These are phyloP conservation scores for Pistacia integerrima DNA, from an alignment of 345 rosid genomes.

Conservation along the genomic window DNA sequence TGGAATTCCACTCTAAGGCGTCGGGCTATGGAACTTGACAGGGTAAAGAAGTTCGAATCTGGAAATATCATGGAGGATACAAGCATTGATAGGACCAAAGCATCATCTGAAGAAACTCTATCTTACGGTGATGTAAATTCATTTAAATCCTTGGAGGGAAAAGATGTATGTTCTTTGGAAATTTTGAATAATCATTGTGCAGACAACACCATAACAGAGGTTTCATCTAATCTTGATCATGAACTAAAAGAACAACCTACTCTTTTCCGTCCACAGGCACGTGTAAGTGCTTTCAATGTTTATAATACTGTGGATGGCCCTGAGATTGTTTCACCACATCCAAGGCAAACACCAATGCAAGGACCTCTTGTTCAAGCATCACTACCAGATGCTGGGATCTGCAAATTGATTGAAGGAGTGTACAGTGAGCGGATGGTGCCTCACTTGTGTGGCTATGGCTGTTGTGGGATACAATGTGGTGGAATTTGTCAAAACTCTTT, in stretches of 20 bases:
- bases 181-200: slow-evolving; percentile 40
- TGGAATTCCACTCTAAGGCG: slow-evolving; percentile 89
- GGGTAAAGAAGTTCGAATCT: slow-evolving; percentile 29
- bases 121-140: slow-evolving; percentile 70
- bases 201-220: slow-evolving; percentile 32
- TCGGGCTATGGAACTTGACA: slow-evolving; percentile 41
- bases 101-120: slow-evolving; percentile 75
- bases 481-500: slow-evolving; percentile 39
- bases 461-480: slow-evolving; percentile 42
- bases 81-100: slow-evolving; percentile 50
- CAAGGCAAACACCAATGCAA: slow-evolving; percentile 35
- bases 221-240: slow-evolving; percentile 35
- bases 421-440: slow-evolving; percentile 63
- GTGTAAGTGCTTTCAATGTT: slow-evolving; percentile 61
- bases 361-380: slow-evolving; percentile 44
- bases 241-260: slow-evolving; percentile 50
- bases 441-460: slow-evolving; percentile 70
- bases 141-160: slow-evolving; percentile 53
- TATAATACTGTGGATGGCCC: slow-evolving; percentile 38
- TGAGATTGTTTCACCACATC: slow-evolving; percentile 37
- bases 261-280: slow-evolving; percentile 69
- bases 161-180: slow-evolving; percentile 53
- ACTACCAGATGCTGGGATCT: slow-evolving; percentile 50
- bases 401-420: slow-evolving; percentile 57
- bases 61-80: slow-evolving; percentile 39